These are phyloP conservation scores for Aureoboletus auriporus DNA, from an alignment of 768 basidiomycete genomes.

Conservation along the genomic window DNA sequence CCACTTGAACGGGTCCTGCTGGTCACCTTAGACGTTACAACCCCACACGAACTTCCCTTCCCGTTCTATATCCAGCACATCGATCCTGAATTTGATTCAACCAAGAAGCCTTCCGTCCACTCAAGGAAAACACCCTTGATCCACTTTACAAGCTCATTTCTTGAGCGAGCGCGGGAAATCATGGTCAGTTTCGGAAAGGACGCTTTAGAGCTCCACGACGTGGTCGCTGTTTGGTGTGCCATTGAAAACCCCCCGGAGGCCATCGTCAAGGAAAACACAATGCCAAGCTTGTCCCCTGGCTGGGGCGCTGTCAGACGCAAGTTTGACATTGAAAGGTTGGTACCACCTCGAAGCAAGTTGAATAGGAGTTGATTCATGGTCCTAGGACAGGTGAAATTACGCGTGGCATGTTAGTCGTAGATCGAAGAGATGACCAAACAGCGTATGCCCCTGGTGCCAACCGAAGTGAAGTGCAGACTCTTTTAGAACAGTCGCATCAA, in stretches of 20 bases:
- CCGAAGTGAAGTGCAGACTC: conserved; percentile 57
- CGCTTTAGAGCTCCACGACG: conserved; percentile 87
- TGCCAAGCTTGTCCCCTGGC: conserved; percentile 36
- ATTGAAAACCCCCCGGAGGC: conserved; percentile 60
- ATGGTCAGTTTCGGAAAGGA: conserved; percentile 82
- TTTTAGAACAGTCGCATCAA: conserved; percentile 38
- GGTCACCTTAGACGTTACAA: conserved; percentile 80
- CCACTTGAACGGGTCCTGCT: conserved; percentile 67
- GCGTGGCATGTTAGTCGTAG: conserved; percentile 84
- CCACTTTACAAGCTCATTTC: conserved; percentile 78
- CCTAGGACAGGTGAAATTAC: conserved; percentile 71
- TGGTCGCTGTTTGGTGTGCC: conserved; percentile 86
- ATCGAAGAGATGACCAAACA: conserved; percentile 63
- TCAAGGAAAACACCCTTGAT: conserved; percentile 53
- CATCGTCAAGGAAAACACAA: conserved; percentile 20
- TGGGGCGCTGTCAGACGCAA: conserved; percentile 54
- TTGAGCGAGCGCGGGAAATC: conserved; percentile 68
- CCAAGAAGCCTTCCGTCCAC: conserved; percentile 43
- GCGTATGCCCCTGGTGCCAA: conserved; percentile 64
- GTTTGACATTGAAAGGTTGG: conserved; percentile 70
- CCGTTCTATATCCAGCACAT: conserved; percentile 51
- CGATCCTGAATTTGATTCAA: conserved; percentile 56
- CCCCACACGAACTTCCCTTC: conserved; percentile 75
- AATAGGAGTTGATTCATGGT: not conserved
- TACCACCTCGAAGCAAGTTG: not conserved